Evolutionary conservation across 129 eudicot species (phyloP).

Genomic region (Ambrosia trifida): DNA sequence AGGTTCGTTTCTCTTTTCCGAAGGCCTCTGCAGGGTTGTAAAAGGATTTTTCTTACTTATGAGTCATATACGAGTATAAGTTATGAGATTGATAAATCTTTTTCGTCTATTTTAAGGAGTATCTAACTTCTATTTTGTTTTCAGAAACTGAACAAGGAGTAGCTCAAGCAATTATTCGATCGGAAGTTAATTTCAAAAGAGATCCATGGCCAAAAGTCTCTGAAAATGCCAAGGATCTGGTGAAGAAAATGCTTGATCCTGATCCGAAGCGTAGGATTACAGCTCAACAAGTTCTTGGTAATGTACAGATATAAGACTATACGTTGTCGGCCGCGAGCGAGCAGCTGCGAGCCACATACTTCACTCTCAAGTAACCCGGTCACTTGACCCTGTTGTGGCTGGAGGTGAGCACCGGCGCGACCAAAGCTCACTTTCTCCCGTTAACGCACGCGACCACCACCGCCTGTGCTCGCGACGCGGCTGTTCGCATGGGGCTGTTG

Average conservation of each 20-base stretch:
- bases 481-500: too few relatives aligned
- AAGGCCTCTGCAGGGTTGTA: too few relatives aligned
- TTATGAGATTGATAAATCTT: background rate
- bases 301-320: background rate
- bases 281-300: conserved; percentile 92
- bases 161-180: conserved; percentile 81
- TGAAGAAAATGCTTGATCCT: conserved; percentile 91
- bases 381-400: too few relatives aligned
- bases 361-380: too few relatives aligned
- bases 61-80: too few relatives aligned
- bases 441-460: too few relatives aligned
- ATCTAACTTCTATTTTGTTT: background rate
- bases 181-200: conserved; percentile 63
- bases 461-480: too few relatives aligned
- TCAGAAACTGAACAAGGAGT: conserved; percentile 92
- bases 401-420: too few relatives aligned
- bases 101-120: background rate
- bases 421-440: too few relatives aligned
- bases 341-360: too few relatives aligned
- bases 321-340: too few relatives aligned
- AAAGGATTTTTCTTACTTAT: too few relatives aligned
- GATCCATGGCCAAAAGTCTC: conserved; percentile 98
- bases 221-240: conserved; percentile 91
- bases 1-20: conserved; percentile 41
- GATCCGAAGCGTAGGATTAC: conserved; percentile 78